Evolutionary conservation across 2,329 filamentous ascomycete genomes (phyloP), one percentile per base, ranked within the genome.

Genomic region (Apiospora kogelbergensis): DNA sequence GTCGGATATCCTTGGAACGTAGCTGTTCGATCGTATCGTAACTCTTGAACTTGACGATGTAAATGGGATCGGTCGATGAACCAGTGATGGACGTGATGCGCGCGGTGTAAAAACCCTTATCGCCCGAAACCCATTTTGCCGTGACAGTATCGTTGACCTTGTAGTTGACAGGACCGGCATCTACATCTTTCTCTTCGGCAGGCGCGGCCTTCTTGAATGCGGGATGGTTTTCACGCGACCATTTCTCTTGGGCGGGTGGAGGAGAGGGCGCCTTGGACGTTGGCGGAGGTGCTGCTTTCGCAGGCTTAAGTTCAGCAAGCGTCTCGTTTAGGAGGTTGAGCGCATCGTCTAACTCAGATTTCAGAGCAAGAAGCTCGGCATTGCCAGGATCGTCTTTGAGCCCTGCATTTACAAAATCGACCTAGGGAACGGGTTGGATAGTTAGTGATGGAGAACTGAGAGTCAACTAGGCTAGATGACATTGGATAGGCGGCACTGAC

Each of bases 11-110:
- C 80, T 92, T 91, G 71, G 92, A 89, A 70, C 91, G 89, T 70
- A 97, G 82, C 42, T 93, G 96, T 80, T 97, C 94, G 63, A 91
- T 93, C 26, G 88, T 94, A 72, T 91, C 89, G 82, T 98, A 98
- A 76, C 90, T 93, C 82, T 97, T 95, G 85, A 98, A 99, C 74
- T 93, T 96, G 80, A 99, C 95, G 64, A 93, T 92, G 80, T 98
- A 99, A 72, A 98, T 93, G 44, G 95, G 95, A 67, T 93, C 93
- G 57, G 90, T 92, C n/a, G 91, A 91, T 10, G 94, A 97, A 69
- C 96, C 96, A 26, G 95, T 98, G 75, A 98, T 95, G 67, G 93
- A 95, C 66, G 94, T 95, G 80, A 99, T 97, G 76, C 93, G 91
- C 53, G 95, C 96, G 63, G 94, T 91, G 82, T 98, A 98, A 82